Evolutionary conservation across 2,329 filamentous ascomycete genomes (phyloP).

Genomic region (Epichloe sp.): DNA sequence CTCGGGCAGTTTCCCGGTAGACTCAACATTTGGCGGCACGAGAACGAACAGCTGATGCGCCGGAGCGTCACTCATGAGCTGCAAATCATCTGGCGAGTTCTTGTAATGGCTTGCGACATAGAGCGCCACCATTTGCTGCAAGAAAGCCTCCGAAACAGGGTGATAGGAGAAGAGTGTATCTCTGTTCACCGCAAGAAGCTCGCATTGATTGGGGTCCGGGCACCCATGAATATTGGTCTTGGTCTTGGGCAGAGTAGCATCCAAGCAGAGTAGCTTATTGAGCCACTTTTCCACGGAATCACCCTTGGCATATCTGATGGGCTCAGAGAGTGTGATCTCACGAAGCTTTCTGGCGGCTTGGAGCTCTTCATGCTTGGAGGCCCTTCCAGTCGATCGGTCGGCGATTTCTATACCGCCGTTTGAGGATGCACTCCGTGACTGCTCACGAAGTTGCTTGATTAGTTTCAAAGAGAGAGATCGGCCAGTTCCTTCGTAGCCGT

Average conservation of each 20-base stretch:
- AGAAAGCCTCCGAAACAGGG: slow-evolving; percentile 88
- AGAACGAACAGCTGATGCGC: slow-evolving; percentile 94
- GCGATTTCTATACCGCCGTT: slow-evolving; percentile 52
- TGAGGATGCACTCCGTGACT: slow-evolving; percentile 54
- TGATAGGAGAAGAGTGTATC: slow-evolving; percentile 98
- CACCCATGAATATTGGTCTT: slow-evolving; percentile 62
- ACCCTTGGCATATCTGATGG: slow-evolving; percentile 85
- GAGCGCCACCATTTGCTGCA: slow-evolving; percentile 95
- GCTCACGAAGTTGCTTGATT: slow-evolving; percentile 91
- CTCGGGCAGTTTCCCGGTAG: slow-evolving; percentile 69
- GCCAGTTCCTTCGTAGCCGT: slow-evolving; percentile 95
- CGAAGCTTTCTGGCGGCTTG: slow-evolving; percentile 65
- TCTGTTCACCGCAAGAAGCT: slow-evolving; percentile 86
- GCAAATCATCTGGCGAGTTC: slow-evolving; percentile 95
- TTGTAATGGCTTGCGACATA: slow-evolving; percentile 98
- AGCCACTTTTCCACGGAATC: slow-evolving; percentile 94
- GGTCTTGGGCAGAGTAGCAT: slow-evolving; percentile 74
- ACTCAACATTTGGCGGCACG: slow-evolving; percentile 70
- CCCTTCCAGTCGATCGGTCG: slow-evolving; percentile 67
- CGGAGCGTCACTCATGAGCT: slow-evolving; percentile 94
- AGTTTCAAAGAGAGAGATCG: slow-evolving; percentile 89
- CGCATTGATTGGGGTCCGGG: slow-evolving; percentile 81
- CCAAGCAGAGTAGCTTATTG: slow-evolving; percentile 84
- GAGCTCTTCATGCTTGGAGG: slow-evolving; percentile 49
- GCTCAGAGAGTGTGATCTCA: slow-evolving; percentile 85